Conservation (phyloP, 116 monocot species). For the Papilionanthe hybrid region DNA sequence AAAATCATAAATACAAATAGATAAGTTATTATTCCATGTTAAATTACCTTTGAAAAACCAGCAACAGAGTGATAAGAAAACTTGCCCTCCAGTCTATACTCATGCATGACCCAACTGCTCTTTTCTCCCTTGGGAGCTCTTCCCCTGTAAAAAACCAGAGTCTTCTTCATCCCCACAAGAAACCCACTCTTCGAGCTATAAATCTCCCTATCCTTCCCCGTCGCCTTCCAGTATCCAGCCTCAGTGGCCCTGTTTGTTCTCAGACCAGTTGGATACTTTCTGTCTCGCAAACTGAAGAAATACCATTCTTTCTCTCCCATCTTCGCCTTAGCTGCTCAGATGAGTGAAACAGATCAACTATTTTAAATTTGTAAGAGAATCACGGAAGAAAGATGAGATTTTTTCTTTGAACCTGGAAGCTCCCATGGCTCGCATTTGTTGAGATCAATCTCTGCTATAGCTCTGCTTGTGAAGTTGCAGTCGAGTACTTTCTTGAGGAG, state of each 20-base stretch:
- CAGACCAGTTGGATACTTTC: slow-evolving; percentile 91
- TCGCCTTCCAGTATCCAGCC: slow-evolving; percentile 47
- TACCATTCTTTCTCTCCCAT: slow-evolving; percentile 98
- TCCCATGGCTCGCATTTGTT: slow-evolving; percentile 98
- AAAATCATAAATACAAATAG: too few relatives aligned
- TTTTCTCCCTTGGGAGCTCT: slow-evolving; percentile 71
- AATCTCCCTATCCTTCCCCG: slow-evolving; percentile 90
- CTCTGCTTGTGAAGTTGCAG: slow-evolving; percentile 54
- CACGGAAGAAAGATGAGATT: neutral
- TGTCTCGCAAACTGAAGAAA: slow-evolving; percentile 79
- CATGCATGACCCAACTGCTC: slow-evolving; percentile 98
- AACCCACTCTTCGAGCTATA: slow-evolving; percentile 44
- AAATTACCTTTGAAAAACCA: slow-evolving; percentile 62
- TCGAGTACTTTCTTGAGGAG: slow-evolving; percentile 70
- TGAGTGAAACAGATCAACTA: neutral
- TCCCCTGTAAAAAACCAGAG: slow-evolving; percentile 92
- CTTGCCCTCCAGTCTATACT: slow-evolving; percentile 80
- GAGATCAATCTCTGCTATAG: slow-evolving; percentile 90
- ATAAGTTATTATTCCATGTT: too few relatives aligned
- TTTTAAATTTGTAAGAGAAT: neutral
- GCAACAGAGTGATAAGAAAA: slow-evolving; percentile 76
- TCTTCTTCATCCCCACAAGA: slow-evolving; percentile 96
- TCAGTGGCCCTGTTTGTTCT: slow-evolving; percentile 79
- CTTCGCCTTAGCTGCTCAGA: slow-evolving; percentile 52
- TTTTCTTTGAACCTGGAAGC: slow-evolving; percentile 48